Conservation (phyloP, 1,139 yeast genomes). For the Yamadazyma taylorii region DNA sequence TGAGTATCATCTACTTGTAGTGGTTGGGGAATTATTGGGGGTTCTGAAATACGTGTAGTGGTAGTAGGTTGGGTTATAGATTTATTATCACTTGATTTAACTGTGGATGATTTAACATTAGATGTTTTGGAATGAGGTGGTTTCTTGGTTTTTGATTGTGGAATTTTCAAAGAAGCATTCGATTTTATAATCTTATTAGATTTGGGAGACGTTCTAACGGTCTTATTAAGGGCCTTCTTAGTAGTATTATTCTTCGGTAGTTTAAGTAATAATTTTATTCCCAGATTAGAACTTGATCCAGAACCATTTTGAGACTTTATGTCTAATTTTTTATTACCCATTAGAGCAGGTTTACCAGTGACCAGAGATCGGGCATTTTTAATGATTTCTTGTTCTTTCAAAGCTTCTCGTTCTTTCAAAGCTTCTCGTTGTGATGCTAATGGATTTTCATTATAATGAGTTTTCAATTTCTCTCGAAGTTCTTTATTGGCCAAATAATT, state of each 20-base stretch:
- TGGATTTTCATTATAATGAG: slow-evolving; percentile 39
- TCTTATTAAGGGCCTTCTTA: slow-evolving; percentile 4
- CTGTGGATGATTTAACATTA: no score
- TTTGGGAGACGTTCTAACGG: not conserved
- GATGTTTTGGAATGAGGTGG: not conserved
- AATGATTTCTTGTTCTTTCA: slow-evolving; percentile 28
- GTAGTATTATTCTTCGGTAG: slow-evolving; percentile 19
- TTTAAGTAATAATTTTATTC: slow-evolving; percentile 30
- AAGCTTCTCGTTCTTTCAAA: slow-evolving; percentile 39
- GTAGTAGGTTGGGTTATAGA: not conserved
- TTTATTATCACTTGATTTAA: no score
- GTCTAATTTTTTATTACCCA: no score
- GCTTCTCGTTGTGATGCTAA: slow-evolving; percentile 43
- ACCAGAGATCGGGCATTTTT: slow-evolving; percentile 7
- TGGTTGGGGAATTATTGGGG: slow-evolving; percentile 2
- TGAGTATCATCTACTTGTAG: slow-evolving; percentile 19
- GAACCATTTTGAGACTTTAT: no score
- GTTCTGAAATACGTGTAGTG: slow-evolving; percentile 4
- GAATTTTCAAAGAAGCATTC: no score
- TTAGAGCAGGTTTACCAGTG: not conserved
- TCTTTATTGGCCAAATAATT: slow-evolving; percentile 19
- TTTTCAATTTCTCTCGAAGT: slow-evolving; percentile 31
- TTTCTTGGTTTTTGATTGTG: no score
- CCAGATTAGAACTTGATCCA: not conserved
- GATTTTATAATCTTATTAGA: not conserved